Conservation (phyloP, 352 stramenopile genomes). For the Pilasporangium apinafurcum region DNA sequence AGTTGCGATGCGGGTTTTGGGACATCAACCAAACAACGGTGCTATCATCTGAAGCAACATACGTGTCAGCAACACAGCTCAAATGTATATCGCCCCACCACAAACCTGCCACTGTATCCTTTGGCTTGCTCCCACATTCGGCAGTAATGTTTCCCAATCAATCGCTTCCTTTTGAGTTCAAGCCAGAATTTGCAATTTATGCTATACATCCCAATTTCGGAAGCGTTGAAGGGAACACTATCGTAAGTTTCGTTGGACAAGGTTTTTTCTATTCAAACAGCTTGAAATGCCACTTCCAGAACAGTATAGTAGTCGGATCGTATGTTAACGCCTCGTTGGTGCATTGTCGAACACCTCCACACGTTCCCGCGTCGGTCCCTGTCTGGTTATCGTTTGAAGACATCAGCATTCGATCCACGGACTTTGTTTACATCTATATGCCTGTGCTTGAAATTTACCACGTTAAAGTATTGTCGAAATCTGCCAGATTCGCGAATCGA, state of each 20-base stretch:
- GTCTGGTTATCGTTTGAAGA: constrained; percentile 21
- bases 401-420: constrained; percentile 6
- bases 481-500: no score
- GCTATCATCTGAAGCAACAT: constrained; percentile 8
- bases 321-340: constrained; percentile 34
- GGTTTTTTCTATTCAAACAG: constrained; percentile 20
- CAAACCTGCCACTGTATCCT: constrained; percentile 4
- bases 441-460: constrained; percentile 1
- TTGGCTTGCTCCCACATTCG: constrained; percentile 20
- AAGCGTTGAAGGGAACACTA: constrained; percentile 5
- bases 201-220: constrained; percentile 16
- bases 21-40: constrained; percentile 2
- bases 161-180: constrained; percentile 18
- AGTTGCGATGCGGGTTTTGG: constrained; percentile 25
- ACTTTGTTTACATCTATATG: constrained; percentile 17
- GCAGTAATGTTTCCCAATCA: constrained; percentile 7
- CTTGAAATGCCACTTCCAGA: constrained; percentile 20
- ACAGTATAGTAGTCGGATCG: neutral
- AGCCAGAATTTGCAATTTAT: constrained; percentile 13
- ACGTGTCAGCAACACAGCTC: constrained; percentile 16
- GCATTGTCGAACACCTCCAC: constrained; percentile 24
- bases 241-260: constrained; percentile 23
- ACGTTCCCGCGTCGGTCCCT: constrained; percentile 12
- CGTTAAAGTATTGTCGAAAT: constrained; percentile 1
- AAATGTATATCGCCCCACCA: constrained; percentile 12